These are phyloP conservation scores for Fusarium pseudocircinatum DNA, from an alignment of 2,329 filamentous ascomycete species.

Conservation along the genomic window DNA sequence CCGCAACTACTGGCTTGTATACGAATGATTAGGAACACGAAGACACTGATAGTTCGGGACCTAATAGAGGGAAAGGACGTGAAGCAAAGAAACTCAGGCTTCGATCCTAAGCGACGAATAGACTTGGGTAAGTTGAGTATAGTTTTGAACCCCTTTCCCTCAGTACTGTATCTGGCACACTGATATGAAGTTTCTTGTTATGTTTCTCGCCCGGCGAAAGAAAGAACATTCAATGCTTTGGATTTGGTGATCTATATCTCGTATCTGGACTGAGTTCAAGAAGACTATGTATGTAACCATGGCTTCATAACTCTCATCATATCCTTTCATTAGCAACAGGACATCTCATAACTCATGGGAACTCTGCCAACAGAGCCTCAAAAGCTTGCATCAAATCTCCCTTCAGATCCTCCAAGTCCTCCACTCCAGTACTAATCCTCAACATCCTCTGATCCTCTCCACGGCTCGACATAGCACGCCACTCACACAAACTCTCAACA, in stretches of 20 bases:
- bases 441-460: conserved; percentile 77
- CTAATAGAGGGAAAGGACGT: accelerated
- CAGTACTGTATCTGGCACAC: neutral
- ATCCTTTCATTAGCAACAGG: too few relatives aligned
- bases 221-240: neutral
- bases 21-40: neutral
- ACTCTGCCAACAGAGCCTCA: conserved; percentile 55
- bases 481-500: conserved; percentile 90
- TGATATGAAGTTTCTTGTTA: too few relatives aligned
- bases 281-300: neutral
- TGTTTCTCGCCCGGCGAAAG: neutral
- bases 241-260: too few relatives aligned
- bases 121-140: neutral
- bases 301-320: neutral
- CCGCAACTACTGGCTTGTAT: neutral
- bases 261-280: neutral
- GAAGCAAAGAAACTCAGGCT: neutral
- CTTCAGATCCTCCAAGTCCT: conserved; percentile 84
- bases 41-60: neutral
- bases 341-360: neutral
- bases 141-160: neutral
- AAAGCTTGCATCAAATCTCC: conserved; percentile 77
- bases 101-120: accelerated
- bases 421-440: conserved; percentile 86
- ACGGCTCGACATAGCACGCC: conserved; percentile 87